These are phyloP conservation scores for Zymoseptoria passerinii DNA, from an alignment of 2,329 filamentous ascomycete species.

Conservation along the genomic window DNA sequence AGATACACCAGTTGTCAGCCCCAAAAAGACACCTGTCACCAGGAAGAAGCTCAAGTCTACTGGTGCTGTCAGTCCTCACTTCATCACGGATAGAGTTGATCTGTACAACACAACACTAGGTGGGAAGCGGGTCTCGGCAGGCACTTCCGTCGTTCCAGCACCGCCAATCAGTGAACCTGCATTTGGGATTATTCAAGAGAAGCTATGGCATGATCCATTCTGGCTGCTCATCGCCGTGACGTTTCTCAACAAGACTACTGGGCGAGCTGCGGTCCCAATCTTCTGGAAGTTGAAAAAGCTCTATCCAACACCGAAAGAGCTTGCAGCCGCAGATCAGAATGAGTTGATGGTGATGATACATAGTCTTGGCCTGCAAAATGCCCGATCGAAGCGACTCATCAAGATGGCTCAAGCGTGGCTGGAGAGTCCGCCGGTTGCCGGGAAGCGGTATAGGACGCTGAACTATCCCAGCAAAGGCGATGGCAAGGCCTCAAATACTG, in stretches of 20 bases:
- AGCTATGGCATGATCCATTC: slow-evolving; percentile 66
- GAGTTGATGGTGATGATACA: slow-evolving; percentile 57
- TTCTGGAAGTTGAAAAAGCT: slow-evolving; percentile 59
- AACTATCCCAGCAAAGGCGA: slow-evolving; percentile 47
- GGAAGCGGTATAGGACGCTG: slow-evolving; percentile 48
- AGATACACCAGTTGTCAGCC: not conserved
- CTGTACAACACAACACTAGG: slow-evolving; percentile 21
- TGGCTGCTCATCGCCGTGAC: slow-evolving; percentile 73
- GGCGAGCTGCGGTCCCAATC: slow-evolving; percentile 64
- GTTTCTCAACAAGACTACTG: slow-evolving; percentile 75
- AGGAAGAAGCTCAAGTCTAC: slow-evolving; percentile 18
- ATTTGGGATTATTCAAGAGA: slow-evolving; percentile 81
- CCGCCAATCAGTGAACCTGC: slow-evolving; percentile 53
- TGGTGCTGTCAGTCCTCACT: slow-evolving; percentile 20
- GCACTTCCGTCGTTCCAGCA: slow-evolving; percentile 48
- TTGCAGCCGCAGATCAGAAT: slow-evolving; percentile 50
- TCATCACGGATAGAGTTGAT: slow-evolving; percentile 25
- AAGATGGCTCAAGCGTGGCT: slow-evolving; percentile 63
- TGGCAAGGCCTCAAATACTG: slow-evolving; percentile 40
- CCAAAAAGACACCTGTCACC: slow-evolving; percentile 2
- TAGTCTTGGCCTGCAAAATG: slow-evolving; percentile 61
- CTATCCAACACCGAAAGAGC: slow-evolving; percentile 58
- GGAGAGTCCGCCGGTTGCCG: slow-evolving; percentile 51
- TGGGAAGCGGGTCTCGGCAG: slow-evolving; percentile 19
- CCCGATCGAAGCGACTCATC: slow-evolving; percentile 60